Conservation (phyloP, 2,329 filamentous ascomycete genomes). For the Rhynchosporium secalis region DNA sequence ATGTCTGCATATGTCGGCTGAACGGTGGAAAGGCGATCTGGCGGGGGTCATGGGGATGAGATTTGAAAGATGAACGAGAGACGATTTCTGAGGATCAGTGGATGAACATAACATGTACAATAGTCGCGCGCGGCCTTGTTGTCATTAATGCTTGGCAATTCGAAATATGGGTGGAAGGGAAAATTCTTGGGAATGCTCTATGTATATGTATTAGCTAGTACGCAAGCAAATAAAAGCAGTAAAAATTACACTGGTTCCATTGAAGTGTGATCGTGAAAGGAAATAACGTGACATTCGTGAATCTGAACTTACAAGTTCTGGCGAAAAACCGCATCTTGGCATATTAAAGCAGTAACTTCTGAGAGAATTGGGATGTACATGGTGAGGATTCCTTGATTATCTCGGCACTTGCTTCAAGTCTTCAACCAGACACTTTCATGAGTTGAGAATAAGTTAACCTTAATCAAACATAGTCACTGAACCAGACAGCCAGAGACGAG, state of each 20-base stretch:
- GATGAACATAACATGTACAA: conserved; percentile 14
- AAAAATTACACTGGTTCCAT: conserved; percentile 2
- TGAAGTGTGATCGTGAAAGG: background rate
- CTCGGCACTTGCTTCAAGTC: background rate
- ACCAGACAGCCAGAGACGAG: background rate
- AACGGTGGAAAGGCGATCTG: background rate
- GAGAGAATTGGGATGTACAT: background rate
- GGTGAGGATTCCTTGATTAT: background rate
- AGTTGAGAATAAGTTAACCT: conserved; percentile 3
- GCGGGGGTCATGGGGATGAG: background rate
- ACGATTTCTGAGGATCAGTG: conserved; percentile 5
- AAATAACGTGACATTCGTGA: background rate
- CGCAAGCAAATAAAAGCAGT: conserved; percentile 12
- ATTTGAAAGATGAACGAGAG: background rate
- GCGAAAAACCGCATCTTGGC: background rate
- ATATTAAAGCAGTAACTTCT: background rate
- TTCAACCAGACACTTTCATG: background rate
- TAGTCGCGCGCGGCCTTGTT: conserved; percentile 3
- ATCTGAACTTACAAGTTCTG: background rate
- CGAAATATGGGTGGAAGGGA: conserved; percentile 6
- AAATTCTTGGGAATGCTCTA: background rate
- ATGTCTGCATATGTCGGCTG: background rate
- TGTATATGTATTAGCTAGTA: conserved; percentile 11
- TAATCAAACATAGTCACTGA: background rate
- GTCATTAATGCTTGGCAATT: conserved; percentile 10